Conservation (phyloP, 352 stramenopile species). For the Phytopythium cucurbitacearum region DNA sequence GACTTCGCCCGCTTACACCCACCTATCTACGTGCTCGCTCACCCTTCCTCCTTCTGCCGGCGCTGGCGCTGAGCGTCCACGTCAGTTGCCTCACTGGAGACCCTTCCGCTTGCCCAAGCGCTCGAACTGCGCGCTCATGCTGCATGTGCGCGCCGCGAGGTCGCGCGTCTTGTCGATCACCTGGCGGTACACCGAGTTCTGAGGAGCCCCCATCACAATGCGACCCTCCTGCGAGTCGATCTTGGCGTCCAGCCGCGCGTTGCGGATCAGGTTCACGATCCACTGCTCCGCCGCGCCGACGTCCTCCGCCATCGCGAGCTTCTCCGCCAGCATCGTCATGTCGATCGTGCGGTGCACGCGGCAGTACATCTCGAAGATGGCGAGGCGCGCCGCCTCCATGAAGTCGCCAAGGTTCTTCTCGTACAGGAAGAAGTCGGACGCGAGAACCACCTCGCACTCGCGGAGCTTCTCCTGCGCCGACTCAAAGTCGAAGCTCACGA, state of each 20-base stretch:
- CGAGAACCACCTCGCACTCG: conserved; percentile 94
- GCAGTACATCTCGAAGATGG: conserved; percentile 99
- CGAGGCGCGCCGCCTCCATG: conserved; percentile 96
- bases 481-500: conserved; percentile 99
- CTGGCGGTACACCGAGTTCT: conserved; percentile 94
- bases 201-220: conserved; percentile 95
- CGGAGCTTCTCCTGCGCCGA: conserved; percentile 91
- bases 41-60: conserved; percentile 6
- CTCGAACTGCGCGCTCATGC: conserved; percentile 84
- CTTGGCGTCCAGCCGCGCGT: conserved; percentile 96
- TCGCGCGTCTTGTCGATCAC: conserved; percentile 98
- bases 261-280: conserved; percentile 99
- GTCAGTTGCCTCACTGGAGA: conserved; percentile 35
- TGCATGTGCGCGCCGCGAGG: conserved; percentile 90
- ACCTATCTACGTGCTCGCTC: conserved; percentile 1
- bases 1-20: no score
- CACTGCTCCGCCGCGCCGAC: conserved; percentile 95
- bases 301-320: conserved; percentile 95
- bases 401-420: conserved; percentile 96
- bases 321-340: conserved; percentile 94
- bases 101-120: conserved; percentile 81
- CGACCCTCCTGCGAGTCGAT: conserved; percentile 97
- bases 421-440: conserved; percentile 97
- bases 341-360: conserved; percentile 99
- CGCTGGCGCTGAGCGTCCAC: conserved; percentile 7